These are phyloP conservation scores for Paracorniculantispora psalliotae DNA, from an alignment of 2,329 filamentous ascomycete species.

Conservation along the genomic window DNA sequence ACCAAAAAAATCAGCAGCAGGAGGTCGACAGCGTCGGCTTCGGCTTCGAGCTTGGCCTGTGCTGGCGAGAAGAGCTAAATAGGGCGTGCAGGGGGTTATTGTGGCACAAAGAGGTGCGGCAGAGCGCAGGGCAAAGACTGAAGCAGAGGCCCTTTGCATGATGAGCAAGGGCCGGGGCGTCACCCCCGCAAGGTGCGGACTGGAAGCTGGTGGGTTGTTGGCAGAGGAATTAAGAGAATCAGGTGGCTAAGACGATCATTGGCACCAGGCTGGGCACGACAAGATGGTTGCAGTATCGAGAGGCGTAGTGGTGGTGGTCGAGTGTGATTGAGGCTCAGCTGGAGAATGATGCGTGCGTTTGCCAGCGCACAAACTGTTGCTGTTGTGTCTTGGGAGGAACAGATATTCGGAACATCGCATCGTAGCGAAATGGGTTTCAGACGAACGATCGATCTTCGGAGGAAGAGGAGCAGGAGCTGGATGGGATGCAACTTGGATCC, in stretches of 20 bases:
- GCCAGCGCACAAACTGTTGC: not conserved
- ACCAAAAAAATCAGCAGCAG: not conserved
- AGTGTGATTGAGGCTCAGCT: not conserved
- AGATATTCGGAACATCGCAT: not conserved
- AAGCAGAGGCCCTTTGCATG: not conserved
- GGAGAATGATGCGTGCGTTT: not conserved
- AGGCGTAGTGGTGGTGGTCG: not conserved
- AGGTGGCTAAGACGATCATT: not conserved
- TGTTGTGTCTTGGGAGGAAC: not conserved
- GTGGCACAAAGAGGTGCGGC: not conserved
- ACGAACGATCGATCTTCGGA: conserved; percentile 6
- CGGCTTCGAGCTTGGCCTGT: not conserved
- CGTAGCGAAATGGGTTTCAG: not conserved
- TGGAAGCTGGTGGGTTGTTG: not conserved
- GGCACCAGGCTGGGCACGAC: not conserved
- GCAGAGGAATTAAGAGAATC: not conserved
- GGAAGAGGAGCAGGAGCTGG: not conserved
- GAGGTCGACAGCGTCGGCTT: not conserved
- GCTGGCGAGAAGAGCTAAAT: not conserved
- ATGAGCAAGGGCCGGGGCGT: not conserved
- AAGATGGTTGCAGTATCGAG: not conserved
- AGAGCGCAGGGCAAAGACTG: not conserved
- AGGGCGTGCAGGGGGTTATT: not conserved
- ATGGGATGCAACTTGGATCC: not conserved
- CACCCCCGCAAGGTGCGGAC: not conserved